These are phyloP conservation scores for Hortiboletus campestris DNA, from an alignment of 768 basidiomycete genomes.

Conservation along the genomic window DNA sequence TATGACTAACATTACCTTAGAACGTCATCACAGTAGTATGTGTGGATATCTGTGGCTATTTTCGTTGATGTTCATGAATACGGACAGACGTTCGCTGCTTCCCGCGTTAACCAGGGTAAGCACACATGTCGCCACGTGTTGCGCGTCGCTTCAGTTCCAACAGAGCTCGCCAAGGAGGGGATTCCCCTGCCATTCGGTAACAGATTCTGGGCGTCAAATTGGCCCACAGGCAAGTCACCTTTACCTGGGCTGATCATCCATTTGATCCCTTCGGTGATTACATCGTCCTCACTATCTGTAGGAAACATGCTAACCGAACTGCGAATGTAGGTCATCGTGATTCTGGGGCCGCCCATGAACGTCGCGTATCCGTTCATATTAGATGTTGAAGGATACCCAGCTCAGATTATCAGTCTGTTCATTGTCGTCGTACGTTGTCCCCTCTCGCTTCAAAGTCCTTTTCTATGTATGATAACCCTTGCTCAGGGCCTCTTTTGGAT, in stretches of 20 bases:
- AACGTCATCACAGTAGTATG: slow-evolving; percentile 35
- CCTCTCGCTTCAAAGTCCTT: not conserved
- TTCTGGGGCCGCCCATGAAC: slow-evolving; percentile 49
- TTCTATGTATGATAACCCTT: not conserved
- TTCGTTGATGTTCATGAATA: not conserved
- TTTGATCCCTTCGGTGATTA: slow-evolving; percentile 47
- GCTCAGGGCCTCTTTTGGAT: slow-evolving; percentile 54
- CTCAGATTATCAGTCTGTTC: slow-evolving; percentile 56
- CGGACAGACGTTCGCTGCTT: slow-evolving; percentile 47
- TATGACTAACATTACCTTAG: slow-evolving; percentile 11
- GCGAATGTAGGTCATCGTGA: slow-evolving; percentile 44
- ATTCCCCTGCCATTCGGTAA: slow-evolving; percentile 60
- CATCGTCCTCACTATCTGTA: not conserved
- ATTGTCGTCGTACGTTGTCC: slow-evolving; percentile 46
- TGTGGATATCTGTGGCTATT: not conserved
- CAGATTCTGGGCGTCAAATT: slow-evolving; percentile 60
- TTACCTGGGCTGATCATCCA: slow-evolving; percentile 56
- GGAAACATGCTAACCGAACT: not conserved
- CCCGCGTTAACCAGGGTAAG: slow-evolving; percentile 53
- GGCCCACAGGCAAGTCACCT: slow-evolving; percentile 57
- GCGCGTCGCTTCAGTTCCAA: not conserved
- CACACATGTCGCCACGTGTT: no score
- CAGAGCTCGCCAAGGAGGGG: slow-evolving; percentile 62
- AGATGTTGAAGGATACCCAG: slow-evolving; percentile 49
- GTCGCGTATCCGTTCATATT: slow-evolving; percentile 63